These are phyloP conservation scores for Wickerhamiella galacta DNA, from an alignment of 805 yeast genomes.

Conservation along the genomic window DNA sequence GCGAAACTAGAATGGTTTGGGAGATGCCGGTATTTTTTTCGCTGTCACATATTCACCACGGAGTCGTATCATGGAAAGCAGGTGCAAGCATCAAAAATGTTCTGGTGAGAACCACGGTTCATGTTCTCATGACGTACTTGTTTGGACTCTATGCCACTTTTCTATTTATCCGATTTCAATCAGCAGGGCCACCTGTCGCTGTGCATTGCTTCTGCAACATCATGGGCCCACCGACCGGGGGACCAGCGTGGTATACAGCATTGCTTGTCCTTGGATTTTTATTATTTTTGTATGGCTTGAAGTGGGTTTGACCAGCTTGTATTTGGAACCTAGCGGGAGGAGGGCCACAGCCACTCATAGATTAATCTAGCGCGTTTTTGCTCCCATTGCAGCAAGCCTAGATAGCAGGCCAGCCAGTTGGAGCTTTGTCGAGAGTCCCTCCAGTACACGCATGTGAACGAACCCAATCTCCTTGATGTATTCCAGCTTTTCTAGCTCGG, in stretches of 20 bases:
- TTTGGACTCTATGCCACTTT: slow-evolving; percentile 56
- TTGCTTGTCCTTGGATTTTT: slow-evolving; percentile 28
- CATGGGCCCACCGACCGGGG: slow-evolving; percentile 44
- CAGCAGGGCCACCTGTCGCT: slow-evolving; percentile 38
- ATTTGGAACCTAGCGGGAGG: too few relatives aligned
- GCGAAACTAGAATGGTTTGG: slow-evolving; percentile 17
- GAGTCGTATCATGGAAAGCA: slow-evolving; percentile 28
- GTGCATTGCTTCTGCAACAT: slow-evolving; percentile 55
- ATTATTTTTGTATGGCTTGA: not conserved
- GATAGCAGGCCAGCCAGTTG: slow-evolving; percentile 77
- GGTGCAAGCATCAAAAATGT: slow-evolving; percentile 21
- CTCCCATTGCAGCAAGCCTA: slow-evolving; percentile 19
- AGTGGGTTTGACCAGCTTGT: too few relatives aligned
- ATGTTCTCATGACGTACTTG: slow-evolving; percentile 44
- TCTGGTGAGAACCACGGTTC: slow-evolving; percentile 29
- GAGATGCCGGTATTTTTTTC: slow-evolving; percentile 55
- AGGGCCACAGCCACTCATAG: not conserved
- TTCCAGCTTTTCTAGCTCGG: slow-evolving; percentile 55
- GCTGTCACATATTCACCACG: slow-evolving; percentile 67
- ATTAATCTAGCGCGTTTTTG: not conserved
- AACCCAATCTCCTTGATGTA: slow-evolving; percentile 76
- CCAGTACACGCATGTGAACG: slow-evolving; percentile 80
- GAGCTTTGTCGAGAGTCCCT: slow-evolving; percentile 78
- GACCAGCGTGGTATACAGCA: slow-evolving; percentile 7
- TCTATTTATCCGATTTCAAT: slow-evolving; percentile 34